A percentile compares a stretch with the other conserved stretches of the same genome.
phyloP scores from a whole-genome alignment of 805 yeast genomes.

The Metschnikowia cubensis region DNA sequence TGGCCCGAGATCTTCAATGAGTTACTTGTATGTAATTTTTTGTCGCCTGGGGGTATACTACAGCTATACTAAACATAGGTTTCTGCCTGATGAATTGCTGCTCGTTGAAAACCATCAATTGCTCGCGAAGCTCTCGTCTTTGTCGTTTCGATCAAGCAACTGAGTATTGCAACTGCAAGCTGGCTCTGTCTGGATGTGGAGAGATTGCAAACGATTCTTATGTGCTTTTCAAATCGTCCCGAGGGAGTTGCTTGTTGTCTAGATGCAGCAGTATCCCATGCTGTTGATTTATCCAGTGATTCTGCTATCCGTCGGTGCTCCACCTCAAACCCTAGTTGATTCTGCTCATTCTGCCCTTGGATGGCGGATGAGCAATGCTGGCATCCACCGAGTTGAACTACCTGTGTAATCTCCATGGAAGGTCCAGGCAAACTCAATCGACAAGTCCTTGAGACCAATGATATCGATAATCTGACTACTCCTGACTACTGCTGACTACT shows the following conservation, averaged over 20 bases:
- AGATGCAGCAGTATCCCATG: slow-evolving; percentile 10
- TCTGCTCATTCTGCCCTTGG: slow-evolving; percentile 59
- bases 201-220: slow-evolving; percentile 25
- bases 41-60: too few relatives aligned
- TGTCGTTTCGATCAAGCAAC: too few relatives aligned
- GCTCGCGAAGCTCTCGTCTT: too few relatives aligned
- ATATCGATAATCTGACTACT: too few relatives aligned
- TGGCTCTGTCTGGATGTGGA: slow-evolving; percentile 1
- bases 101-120: too few relatives aligned
- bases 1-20: slow-evolving; percentile 28
- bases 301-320: slow-evolving; percentile 69
- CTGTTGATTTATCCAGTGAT: slow-evolving; percentile 65
- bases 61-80: too few relatives aligned
- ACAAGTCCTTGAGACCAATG: slow-evolving; percentile 70
- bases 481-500: too few relatives aligned
- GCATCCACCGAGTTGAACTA: slow-evolving; percentile 81
- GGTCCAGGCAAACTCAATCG: slow-evolving; percentile 72
- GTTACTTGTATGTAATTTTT: slow-evolving; percentile 31
- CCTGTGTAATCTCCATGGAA: slow-evolving; percentile 62
- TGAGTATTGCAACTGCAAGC: slow-evolving; percentile 18
- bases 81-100: too few relatives aligned
- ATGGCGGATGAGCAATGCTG: slow-evolving; percentile 62
- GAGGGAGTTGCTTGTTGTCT: not conserved
- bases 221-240: slow-evolving; percentile 22
- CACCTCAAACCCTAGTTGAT: slow-evolving; percentile 82